Evolutionary conservation across 2,329 filamentous ascomycete genomes (phyloP).

Genomic region (Endothia cerciana): DNA sequence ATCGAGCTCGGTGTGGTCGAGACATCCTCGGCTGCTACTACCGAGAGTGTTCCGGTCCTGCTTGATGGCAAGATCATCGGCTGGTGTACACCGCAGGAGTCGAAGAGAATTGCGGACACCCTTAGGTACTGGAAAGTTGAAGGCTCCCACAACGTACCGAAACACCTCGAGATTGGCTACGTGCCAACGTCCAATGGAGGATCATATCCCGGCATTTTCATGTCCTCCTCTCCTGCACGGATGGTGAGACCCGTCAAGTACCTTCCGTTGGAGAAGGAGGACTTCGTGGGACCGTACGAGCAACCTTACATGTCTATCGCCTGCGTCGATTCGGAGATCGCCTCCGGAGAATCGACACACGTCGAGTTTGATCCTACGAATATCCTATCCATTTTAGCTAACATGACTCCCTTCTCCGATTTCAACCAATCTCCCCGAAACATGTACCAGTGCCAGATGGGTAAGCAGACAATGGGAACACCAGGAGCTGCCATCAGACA

Average conservation of each 20-base stretch:
- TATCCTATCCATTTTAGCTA: constrained; percentile 95
- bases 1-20: constrained; percentile 78
- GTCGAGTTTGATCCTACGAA: constrained; percentile 95
- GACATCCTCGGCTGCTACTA: constrained; percentile 75
- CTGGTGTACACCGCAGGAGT: constrained; percentile 85
- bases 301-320: constrained; percentile 99
- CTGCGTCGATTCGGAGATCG: constrained; percentile 83
- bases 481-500: constrained; percentile 82
- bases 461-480: constrained; percentile 99
- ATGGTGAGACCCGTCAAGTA: constrained; percentile 95
- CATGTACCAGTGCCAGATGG: constrained; percentile 99
- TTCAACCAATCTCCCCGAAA: constrained; percentile 99
- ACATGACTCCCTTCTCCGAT: constrained; percentile 98
- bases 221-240: constrained; percentile 81
- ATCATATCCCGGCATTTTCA: constrained; percentile 95
- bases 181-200: constrained; percentile 86
- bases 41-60: constrained; percentile 86
- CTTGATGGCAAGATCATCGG: constrained; percentile 89
- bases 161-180: constrained; percentile 88
- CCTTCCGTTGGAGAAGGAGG: constrained; percentile 80
- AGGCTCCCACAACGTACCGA: constrained; percentile 77
- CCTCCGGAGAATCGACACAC: constrained; percentile 87
- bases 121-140: constrained; percentile 95
- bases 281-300: constrained; percentile 90
- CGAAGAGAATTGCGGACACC: constrained; percentile 80